Percentiles rank a stretch among this genome's conserved stretches.
These are phyloP conservation scores for Chaetoceros muelleri DNA, from an alignment of 108 stramenopile genomes.

Conservation along the genomic window DNA sequence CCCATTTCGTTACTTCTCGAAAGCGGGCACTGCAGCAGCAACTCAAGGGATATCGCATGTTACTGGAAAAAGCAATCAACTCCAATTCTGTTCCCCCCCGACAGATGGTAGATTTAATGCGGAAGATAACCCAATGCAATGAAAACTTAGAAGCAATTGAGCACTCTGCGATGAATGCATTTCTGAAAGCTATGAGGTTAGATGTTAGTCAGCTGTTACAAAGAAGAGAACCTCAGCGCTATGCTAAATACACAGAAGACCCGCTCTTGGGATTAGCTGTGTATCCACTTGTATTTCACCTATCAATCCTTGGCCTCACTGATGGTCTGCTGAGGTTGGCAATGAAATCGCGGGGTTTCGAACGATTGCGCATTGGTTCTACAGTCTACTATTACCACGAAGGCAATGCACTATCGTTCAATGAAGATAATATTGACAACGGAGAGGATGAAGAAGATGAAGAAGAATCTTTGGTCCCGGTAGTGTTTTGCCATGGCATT, in stretches of 20 bases:
- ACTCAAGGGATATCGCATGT: conserved; percentile 56
- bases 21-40: conserved; percentile 51
- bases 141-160: conserved; percentile 62
- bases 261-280: conserved; percentile 61
- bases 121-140: conserved; percentile 71
- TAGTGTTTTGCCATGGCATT: conserved; percentile 84
- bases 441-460: conserved; percentile 17
- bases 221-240: conserved; percentile 36
- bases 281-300: conserved; percentile 64
- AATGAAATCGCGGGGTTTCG: conserved; percentile 61
- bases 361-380: conserved; percentile 46
- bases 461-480: conserved; percentile 24
- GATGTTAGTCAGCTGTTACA: conserved; percentile 31
- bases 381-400: conserved; percentile 72
- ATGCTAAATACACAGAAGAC: conserved; percentile 60
- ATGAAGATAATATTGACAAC: conserved; percentile 13
- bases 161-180: conserved; percentile 39
- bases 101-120: conserved; percentile 80
- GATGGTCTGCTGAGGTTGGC: conserved; percentile 55
- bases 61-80: conserved; percentile 58
- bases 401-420: conserved; percentile 18
- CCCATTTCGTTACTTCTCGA: conserved; percentile 47
- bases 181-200: conserved; percentile 56
- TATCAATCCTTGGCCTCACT: conserved; percentile 46
- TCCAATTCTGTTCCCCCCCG: conserved; percentile 59